phyloP scores from a whole-genome alignment of 2,329 filamentous ascomycete species.

The Xylaria digitata region DNA sequence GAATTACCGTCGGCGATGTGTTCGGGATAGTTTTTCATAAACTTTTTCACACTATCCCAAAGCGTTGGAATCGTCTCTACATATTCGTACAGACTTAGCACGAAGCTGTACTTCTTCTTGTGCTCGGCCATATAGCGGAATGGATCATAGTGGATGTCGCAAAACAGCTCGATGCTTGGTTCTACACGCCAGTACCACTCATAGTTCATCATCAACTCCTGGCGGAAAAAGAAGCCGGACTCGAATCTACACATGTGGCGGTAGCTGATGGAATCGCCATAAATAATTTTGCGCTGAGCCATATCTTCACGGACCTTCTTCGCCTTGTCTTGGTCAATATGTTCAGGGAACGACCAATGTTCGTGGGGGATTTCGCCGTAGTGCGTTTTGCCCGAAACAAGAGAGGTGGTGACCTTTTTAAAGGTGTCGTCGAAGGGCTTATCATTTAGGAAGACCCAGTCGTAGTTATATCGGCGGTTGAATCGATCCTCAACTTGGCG shows the following conservation, averaged over 20 bases:
- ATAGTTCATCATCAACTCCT: conserved; percentile 92
- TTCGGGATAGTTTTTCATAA: conserved; percentile 89
- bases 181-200: conserved; percentile 99
- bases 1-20: conserved; percentile 87
- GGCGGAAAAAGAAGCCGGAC: conserved; percentile 99
- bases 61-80: conserved; percentile 94
- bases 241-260: conserved; percentile 99
- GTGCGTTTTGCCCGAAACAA: conserved; percentile 92
- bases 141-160: conserved; percentile 93
- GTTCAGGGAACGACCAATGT: conserved; percentile 97
- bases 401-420: conserved; percentile 87
- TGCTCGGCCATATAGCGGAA: conserved; percentile 97
- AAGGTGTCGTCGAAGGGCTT: conserved; percentile 92
- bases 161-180: conserved; percentile 95
- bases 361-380: conserved; percentile 91
- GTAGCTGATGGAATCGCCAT: conserved; percentile 96
- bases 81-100: conserved; percentile 95
- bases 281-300: conserved; percentile 94
- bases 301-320: conserved; percentile 92
- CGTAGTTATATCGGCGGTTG: conserved; percentile 96
- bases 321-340: conserved; percentile 95
- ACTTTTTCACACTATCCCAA: conserved; percentile 95
- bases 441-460: conserved; percentile 99
- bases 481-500: conserved; percentile 97
- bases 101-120: conserved; percentile 98